These are phyloP conservation scores for Septoria linicola DNA, from an alignment of 2,329 filamentous ascomycete genomes.

Conservation along the genomic window DNA sequence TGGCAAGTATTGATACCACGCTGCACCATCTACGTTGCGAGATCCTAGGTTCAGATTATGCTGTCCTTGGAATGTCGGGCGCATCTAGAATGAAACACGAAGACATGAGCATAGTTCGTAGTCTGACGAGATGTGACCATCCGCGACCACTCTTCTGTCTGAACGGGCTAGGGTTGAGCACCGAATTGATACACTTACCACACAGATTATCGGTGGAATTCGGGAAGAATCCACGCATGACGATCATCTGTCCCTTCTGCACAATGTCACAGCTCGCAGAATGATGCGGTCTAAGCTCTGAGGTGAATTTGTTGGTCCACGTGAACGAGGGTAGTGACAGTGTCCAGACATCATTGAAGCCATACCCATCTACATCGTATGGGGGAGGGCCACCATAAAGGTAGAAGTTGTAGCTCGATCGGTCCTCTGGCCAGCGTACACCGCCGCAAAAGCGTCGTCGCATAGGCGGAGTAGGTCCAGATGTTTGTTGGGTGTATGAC, in stretches of 20 bases:
- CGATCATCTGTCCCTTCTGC: constrained; percentile 59
- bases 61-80: constrained; percentile 34
- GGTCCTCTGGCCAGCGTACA: constrained; percentile 58
- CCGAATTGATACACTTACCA: too few relatives aligned
- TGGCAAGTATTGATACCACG: constrained; percentile 50
- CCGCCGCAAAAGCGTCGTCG: constrained; percentile 62
- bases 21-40: constrained; percentile 44
- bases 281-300: constrained; percentile 49
- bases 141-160: too few relatives aligned
- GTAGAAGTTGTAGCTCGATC: constrained; percentile 66
- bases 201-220: constrained; percentile 46
- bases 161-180: too few relatives aligned
- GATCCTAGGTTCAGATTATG: constrained; percentile 54
- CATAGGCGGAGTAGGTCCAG: constrained; percentile 53
- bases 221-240: constrained; percentile 62
- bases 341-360: constrained; percentile 63
- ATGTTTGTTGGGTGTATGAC: constrained; percentile 61
- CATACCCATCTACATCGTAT: constrained; percentile 42
- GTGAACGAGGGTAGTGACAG: constrained; percentile 62
- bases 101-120: too few relatives aligned
- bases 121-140: too few relatives aligned
- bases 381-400: constrained; percentile 57
- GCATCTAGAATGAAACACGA: too few relatives aligned
- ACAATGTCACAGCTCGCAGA: constrained; percentile 60
- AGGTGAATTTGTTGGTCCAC: constrained; percentile 51